Base-by-base conservation (phyloP, 805 yeast genomes). In the Candida succiphila region DNA sequence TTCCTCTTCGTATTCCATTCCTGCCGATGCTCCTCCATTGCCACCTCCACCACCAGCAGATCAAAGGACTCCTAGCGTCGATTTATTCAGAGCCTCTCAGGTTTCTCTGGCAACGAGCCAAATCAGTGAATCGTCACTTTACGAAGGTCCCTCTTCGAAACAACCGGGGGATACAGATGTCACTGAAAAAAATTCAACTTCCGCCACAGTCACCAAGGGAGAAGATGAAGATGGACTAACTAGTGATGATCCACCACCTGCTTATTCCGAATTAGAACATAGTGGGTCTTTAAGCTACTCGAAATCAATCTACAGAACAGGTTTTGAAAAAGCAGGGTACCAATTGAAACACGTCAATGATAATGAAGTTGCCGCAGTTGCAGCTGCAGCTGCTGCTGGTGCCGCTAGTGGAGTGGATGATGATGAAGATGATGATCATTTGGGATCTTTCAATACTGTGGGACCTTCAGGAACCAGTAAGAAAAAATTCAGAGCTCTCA, bases 251-350 rank as follows among this genome's bases (percentile, higher is more conserved):
- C 54, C 52, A 4, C 58, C 59, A 3, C 58, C 58, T 5, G 51
- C 56, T 1, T 53, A 52, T 31, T 58, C 52, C 35, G 60, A 55
- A 32, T 30, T 55, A 7, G 61, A 54, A 33, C 48, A 52, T 26
- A 48, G 57, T 0, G 60, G 60, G n/a, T 41, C 45, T 13, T 37
- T 55, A 29, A 52, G 56, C 5, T 55, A 55, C 30, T 47, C 58
- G 7, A 40, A 45, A 34, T 55, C 61, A 4, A 56, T 56, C 33
- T 56, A 56, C 36, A 40, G 60, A 20, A 51, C 60, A 2, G 59
- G 59, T 7, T 55, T 55, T 37, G 61, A 56, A 37, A 56, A 56
- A 37, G 60, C 60, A 2, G 61, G 61, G 3, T 46, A 51, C 25
- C 49, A 53, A 24, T 30, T 53, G 39, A 52, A 52, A 32, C 54